Percentiles rank a stretch among this genome's conserved stretches.
Conservation (phyloP, 164 flowering plant genomes). For the Stephania japonica region DNA sequence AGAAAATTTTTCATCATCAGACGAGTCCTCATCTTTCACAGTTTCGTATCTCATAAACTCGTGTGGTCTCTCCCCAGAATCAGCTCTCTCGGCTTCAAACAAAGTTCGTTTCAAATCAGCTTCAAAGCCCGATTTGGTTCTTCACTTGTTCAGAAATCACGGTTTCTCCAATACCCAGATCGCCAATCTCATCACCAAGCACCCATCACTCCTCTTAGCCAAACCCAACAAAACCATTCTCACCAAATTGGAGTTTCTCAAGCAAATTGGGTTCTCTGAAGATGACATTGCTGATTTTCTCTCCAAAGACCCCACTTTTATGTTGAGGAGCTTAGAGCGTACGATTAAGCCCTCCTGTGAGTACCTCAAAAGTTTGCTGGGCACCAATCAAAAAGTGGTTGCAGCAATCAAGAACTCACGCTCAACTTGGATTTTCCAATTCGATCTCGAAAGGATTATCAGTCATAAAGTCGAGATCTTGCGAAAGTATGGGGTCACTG, state of each 20-base stretch:
- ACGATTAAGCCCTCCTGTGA: constrained; percentile 21
- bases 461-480: constrained; percentile 15
- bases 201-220: constrained; percentile 18
- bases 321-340: constrained; percentile 20
- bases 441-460: not conserved
- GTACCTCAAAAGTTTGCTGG: constrained; percentile 15
- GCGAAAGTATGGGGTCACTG: constrained; percentile 20
- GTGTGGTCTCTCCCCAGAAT: constrained; percentile 9
- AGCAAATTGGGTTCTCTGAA: constrained; percentile 19
- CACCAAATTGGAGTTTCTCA: constrained; percentile 35
- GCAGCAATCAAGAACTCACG: not conserved
- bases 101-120: not conserved
- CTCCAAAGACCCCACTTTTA: constrained; percentile 3
- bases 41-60: constrained; percentile 10
- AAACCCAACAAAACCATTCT: constrained; percentile 23
- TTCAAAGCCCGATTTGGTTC: constrained; percentile 2
- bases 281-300: constrained; percentile 8
- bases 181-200: constrained; percentile 14
- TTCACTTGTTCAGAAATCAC: not conserved
- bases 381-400: constrained; percentile 13
- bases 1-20: no score
- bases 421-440: not conserved
- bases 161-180: constrained; percentile 9
- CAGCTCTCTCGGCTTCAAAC: constrained; percentile 1
- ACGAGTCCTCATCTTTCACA: not conserved